These are phyloP conservation scores for Aspergillus terreus DNA, from an alignment of 2,329 filamentous ascomycete species.

Conservation along the genomic window DNA sequence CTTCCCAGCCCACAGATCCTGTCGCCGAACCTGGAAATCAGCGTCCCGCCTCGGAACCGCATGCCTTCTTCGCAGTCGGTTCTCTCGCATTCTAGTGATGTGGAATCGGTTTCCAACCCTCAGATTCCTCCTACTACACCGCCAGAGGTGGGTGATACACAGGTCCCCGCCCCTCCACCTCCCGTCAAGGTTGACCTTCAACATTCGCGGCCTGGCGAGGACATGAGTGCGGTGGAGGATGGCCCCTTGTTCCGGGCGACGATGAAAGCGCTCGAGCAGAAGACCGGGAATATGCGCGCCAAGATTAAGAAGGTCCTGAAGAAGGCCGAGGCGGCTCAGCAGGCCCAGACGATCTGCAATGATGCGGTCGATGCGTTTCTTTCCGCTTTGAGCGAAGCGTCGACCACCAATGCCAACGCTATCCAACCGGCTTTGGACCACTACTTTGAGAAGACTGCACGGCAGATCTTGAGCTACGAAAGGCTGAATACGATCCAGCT, in stretches of 20 bases:
- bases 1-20: slow-evolving; percentile 58
- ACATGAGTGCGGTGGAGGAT: slow-evolving; percentile 81
- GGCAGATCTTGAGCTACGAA: slow-evolving; percentile 85
- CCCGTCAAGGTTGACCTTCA: slow-evolving; percentile 80
- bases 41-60: slow-evolving; percentile 70
- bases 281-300: slow-evolving; percentile 87
- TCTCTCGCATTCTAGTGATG: slow-evolving; percentile 73
- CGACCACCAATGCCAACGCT: slow-evolving; percentile 86
- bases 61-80: slow-evolving; percentile 84
- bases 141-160: slow-evolving; percentile 27
- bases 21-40: slow-evolving; percentile 69
- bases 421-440: slow-evolving; percentile 97
- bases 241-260: slow-evolving; percentile 94
- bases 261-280: slow-evolving; percentile 93
- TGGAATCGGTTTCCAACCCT: slow-evolving; percentile 50
- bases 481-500: slow-evolving; percentile 77
- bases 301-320: slow-evolving; percentile 97
- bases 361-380: slow-evolving; percentile 79
- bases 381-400: slow-evolving; percentile 80
- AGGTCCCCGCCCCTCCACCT: slow-evolving; percentile 26
- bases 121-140: slow-evolving; percentile 24
- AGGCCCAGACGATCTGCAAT: slow-evolving; percentile 78
- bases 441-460: slow-evolving; percentile 95
- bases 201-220: slow-evolving; percentile 79
- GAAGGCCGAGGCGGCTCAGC: slow-evolving; percentile 82